These are phyloP conservation scores for Gnaphalium uliginosum DNA, from an alignment of 129 eudicot genomes.

Conservation along the genomic window DNA sequence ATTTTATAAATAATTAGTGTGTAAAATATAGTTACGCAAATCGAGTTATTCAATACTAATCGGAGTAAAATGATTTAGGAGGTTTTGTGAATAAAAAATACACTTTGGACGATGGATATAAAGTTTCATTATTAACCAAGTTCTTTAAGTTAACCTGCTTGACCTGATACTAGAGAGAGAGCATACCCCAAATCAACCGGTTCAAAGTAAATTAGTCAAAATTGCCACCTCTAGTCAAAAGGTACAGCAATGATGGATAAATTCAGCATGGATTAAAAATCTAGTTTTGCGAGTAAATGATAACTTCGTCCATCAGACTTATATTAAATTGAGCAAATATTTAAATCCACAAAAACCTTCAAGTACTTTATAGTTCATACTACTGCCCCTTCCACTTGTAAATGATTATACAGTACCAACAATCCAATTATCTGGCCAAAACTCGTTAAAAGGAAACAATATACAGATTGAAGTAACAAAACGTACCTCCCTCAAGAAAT, in stretches of 20 bases:
- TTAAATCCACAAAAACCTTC: neutral
- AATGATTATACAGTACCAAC: neutral
- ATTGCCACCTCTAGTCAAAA: neutral
- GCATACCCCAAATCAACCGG: no score
- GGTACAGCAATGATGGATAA: neutral
- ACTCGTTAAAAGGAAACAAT: neutral
- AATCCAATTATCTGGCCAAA: neutral
- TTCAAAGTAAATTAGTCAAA: no score
- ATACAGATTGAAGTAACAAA: slow-evolving; percentile 7
- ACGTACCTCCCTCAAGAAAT: slow-evolving; percentile 49
- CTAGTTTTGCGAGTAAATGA: neutral
- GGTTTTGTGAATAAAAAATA: no score
- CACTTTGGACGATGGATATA: no score
- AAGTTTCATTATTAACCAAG: no score
- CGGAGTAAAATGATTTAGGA: no score
- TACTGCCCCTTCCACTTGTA: neutral
- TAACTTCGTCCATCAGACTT: neutral
- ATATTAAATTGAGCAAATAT: neutral
- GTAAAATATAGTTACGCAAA: no score
- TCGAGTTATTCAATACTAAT: no score
- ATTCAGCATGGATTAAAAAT: neutral
- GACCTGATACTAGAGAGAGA: no score
- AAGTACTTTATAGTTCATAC: neutral
- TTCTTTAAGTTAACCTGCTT: no score
- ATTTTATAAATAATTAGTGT: no score